Evolutionary conservation across 2,329 filamentous ascomycete species (phyloP), one percentile per base, ranked within the genome.

Genomic region (Xylariomycetidae sp.): DNA sequence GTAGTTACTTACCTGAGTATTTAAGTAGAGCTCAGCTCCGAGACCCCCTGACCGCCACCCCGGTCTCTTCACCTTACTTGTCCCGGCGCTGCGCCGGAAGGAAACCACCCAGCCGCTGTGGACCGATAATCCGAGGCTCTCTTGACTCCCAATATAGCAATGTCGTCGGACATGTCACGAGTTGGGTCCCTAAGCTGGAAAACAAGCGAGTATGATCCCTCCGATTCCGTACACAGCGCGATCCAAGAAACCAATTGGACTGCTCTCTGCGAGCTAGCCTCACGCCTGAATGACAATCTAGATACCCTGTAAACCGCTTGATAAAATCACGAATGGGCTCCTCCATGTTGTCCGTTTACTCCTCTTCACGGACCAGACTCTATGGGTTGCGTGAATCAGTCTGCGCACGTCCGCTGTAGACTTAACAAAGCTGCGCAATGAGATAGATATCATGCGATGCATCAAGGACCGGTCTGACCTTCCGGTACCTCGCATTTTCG

Each of bases 401-500:
- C 16, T 39, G 16, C 23, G 16, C 10, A 32, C 7, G 22, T 34
- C 36, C 18, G 11, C 27, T 13, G 4, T 17, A 20, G 23, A 25
- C 27, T 31, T 13, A 11, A 23, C 17, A 6, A 32, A 31, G 32
- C 27, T 34, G 28, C 36, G 23, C 11, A 28, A 11, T 16, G 40
- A 42, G 28, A 19, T 40, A 9, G 18, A 34, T 18, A 14, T 13
- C 5, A 39, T 42, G 40, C 25, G 13, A 13, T 16, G 36, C 4
- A 14, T 42, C 28, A 25, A 26, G 14, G 29, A 35, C 9, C 12
- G 27, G 30, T 31, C 15, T 14, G 15, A 25, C n/a, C n/a, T 45
- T 12, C 38, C 45, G 7, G 45, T 58, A 15, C 54, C 53, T 6
- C 18, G 40, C 15, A 35, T 58, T n/a, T 52, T 50, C 27, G 48